Conservation (phyloP, 202 grass and related monocot species). For the Cymbopogon flexuosus region DNA sequence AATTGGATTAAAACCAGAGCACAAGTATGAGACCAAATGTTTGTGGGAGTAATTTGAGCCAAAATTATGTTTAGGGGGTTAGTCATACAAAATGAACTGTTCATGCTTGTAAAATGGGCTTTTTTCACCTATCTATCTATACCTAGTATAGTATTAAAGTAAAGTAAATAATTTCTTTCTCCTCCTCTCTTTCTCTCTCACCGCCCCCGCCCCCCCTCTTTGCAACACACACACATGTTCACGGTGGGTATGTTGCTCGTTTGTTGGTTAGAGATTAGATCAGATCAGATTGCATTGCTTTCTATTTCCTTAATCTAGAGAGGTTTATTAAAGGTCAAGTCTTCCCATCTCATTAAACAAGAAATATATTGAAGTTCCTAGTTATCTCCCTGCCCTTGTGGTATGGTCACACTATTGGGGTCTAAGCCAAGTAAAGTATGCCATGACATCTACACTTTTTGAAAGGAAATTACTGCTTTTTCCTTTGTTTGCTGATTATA, state of each 20-base stretch:
- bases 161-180: too few relatives aligned
- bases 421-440: not conserved
- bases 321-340: not conserved
- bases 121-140: too few relatives aligned
- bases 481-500: not conserved
- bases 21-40: not conserved
- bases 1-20: not conserved
- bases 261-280: not conserved
- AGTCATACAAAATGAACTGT: not conserved
- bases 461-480: not conserved
- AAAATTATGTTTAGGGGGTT: not conserved
- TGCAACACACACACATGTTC: too few relatives aligned
- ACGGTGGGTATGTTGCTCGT: not conserved
- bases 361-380: not conserved
- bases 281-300: not conserved
- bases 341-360: not conserved
- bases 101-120: not conserved
- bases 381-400: not conserved
- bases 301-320: not conserved
- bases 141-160: too few relatives aligned
- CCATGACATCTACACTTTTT: not conserved
- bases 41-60: not conserved
- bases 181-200: not conserved
- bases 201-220: too few relatives aligned
- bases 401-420: not conserved